Percentiles rank a stretch among this genome's conserved stretches.
Conservation (phyloP, 2,329 filamentous ascomycete genomes). For the Aspergillus transmontanensis region DNA sequence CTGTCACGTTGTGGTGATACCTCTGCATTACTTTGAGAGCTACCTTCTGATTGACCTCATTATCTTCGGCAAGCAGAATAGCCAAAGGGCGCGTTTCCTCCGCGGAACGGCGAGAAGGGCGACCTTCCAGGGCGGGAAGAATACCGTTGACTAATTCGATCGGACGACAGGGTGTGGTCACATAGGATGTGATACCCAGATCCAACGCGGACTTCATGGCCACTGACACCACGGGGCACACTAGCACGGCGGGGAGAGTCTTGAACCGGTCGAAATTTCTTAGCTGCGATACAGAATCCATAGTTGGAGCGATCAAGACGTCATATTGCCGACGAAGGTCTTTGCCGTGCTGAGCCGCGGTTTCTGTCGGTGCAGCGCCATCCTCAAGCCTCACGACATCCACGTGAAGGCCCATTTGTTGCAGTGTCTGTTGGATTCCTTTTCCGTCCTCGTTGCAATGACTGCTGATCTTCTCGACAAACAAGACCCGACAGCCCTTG, state of each 20-base stretch:
- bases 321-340: constrained; percentile 70
- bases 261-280: constrained; percentile 93
- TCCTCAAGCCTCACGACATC: constrained; percentile 76
- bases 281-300: constrained; percentile 80
- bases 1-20: constrained; percentile 68
- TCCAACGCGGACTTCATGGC: constrained; percentile 92
- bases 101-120: constrained; percentile 84
- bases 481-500: constrained; percentile 86
- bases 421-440: constrained; percentile 77
- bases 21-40: constrained; percentile 97
- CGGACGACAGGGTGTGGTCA: constrained; percentile 92
- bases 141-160: constrained; percentile 96
- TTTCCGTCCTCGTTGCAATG: constrained; percentile 67
- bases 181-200: constrained; percentile 96
- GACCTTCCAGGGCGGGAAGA: constrained; percentile 89
- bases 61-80: constrained; percentile 93
- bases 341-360: constrained; percentile 52
- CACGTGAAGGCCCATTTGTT: constrained; percentile 75
- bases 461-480: constrained; percentile 77
- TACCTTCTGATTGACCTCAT: constrained; percentile 92
- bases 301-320: constrained; percentile 92
- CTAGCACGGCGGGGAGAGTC: constrained; percentile 91
- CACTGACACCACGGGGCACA: constrained; percentile 86
- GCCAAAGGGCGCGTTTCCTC: constrained; percentile 96
- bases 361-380: constrained; percentile 62